phyloP scores from a whole-genome alignment of 306 rosid genomes.

The Sechiopsis laciniata region DNA sequence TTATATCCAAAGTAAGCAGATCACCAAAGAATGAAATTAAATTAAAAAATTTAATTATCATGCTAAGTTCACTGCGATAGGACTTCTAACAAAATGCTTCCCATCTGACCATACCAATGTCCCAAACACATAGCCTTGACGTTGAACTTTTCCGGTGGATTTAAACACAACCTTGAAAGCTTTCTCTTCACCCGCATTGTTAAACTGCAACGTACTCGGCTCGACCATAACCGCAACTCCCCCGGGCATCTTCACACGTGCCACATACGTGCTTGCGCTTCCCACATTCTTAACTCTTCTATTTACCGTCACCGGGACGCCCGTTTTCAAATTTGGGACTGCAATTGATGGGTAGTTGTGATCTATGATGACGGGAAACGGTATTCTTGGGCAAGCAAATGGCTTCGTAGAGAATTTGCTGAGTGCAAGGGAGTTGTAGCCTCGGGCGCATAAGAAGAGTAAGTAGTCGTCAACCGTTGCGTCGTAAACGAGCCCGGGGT shows the following conservation, averaged over 20 bases:
- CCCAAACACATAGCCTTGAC: conserved; percentile 24
- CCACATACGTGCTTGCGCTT: conserved; percentile 29
- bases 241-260: neutral
- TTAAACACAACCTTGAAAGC: conserved; percentile 30
- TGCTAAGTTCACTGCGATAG: neutral
- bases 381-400: conserved; percentile 18
- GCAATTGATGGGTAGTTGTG: conserved; percentile 48
- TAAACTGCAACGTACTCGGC: conserved; percentile 32
- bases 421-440: conserved; percentile 29
- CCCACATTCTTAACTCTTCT: conserved; percentile 53
- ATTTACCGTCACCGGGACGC: conserved; percentile 12
- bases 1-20: too few species aligned
- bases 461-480: conserved; percentile 33
- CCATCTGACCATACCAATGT: conserved; percentile 39
- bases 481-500: conserved; percentile 68
- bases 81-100: conserved; percentile 16
- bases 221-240: conserved; percentile 25
- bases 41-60: neutral
- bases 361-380: conserved; percentile 17
- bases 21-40: too few species aligned
- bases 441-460: conserved; percentile 43
- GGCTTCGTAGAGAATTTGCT: conserved; percentile 20
- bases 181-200: conserved; percentile 32
- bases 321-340: neutral
- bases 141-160: neutral